phyloP scores from a whole-genome alignment of 140 eudicot species.

The Ambrosia hybrid region DNA sequence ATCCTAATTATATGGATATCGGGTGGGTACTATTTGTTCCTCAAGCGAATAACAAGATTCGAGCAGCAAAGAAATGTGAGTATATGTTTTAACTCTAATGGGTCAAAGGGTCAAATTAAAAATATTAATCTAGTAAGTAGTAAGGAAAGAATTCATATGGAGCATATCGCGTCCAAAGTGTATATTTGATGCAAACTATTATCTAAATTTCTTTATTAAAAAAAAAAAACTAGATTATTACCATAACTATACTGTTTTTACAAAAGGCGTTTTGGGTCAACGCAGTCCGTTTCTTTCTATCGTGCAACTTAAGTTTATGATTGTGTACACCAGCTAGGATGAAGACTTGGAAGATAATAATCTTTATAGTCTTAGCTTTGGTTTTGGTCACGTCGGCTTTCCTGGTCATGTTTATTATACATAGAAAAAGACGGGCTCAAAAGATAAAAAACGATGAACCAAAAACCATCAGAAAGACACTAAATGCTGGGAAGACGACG shows the following conservation, averaged over 20 bases:
- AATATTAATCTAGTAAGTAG: background rate
- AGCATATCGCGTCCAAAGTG: background rate
- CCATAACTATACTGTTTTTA: too few species aligned
- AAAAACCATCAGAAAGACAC: conserved; percentile 23
- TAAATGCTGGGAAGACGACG: conserved; percentile 28
- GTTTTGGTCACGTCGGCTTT: conserved; percentile 32
- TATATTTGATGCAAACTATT: background rate
- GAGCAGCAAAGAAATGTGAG: conserved; percentile 34
- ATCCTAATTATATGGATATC: conserved; percentile 37
- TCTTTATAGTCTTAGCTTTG: conserved; percentile 36
- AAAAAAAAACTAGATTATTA: background rate
- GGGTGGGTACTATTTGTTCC: conserved; percentile 72
- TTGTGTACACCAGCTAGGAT: conserved; percentile 25
- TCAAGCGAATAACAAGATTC: conserved; percentile 37
- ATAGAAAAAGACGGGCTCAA: conserved; percentile 34
- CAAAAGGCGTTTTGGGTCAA: too few species aligned
- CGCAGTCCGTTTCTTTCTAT: too few species aligned
- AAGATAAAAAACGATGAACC: conserved; percentile 30
- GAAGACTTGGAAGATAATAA: conserved; percentile 42
- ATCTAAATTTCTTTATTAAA: background rate
- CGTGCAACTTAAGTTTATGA: background rate
- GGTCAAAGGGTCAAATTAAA: background rate
- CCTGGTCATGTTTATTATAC: conserved; percentile 24
- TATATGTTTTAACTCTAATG: conserved; percentile 16
- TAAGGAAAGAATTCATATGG: background rate